phyloP scores from a whole-genome alignment of 257 asterid genomes.

The Ajuga chamaepitys region DNA sequence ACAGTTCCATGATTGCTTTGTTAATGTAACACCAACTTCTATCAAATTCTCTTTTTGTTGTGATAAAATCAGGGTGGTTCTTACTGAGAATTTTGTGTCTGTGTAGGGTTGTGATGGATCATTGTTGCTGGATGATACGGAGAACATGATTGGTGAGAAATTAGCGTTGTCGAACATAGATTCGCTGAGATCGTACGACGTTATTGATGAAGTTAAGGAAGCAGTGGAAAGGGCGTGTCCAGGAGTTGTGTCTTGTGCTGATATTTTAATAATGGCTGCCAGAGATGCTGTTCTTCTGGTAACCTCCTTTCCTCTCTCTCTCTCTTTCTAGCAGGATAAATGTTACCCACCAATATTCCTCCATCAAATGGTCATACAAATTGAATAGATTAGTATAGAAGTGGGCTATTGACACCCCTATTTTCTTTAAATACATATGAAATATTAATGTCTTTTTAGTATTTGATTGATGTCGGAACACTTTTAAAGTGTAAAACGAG shows the following conservation, averaged over 20 bases:
- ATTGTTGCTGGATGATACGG: slow-evolving; percentile 76
- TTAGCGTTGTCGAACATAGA: slow-evolving; percentile 60
- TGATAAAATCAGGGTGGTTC: not conserved
- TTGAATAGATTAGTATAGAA: too few relatives aligned
- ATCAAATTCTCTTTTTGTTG: not conserved
- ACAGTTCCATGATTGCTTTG: slow-evolving; percentile 94
- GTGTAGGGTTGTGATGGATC: slow-evolving; percentile 92
- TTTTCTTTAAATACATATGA: too few relatives aligned
- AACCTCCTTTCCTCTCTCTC: not conserved
- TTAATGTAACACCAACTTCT: slow-evolving; percentile 41
- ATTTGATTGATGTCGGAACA: too few relatives aligned
- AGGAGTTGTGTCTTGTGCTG: slow-evolving; percentile 85
- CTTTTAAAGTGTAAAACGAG: too few relatives aligned
- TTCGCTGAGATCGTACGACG: slow-evolving; percentile 72
- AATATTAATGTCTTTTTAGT: too few relatives aligned
- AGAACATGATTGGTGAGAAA: slow-evolving; percentile 75
- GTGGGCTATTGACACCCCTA: too few relatives aligned
- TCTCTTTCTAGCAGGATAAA: too few relatives aligned
- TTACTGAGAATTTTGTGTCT: not conserved
- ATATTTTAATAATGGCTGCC: slow-evolving; percentile 79
- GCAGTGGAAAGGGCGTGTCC: slow-evolving; percentile 70
- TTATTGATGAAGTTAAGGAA: slow-evolving; percentile 65
- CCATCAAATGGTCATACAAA: too few relatives aligned
- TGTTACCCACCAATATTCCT: too few relatives aligned
- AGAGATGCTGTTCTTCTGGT: slow-evolving; percentile 94